Percentiles rank a stretch among this genome's conserved stretches.
Evolutionary conservation across 768 basidiomycete species (phyloP).

Genomic region (Termitomyces sp.): DNA sequence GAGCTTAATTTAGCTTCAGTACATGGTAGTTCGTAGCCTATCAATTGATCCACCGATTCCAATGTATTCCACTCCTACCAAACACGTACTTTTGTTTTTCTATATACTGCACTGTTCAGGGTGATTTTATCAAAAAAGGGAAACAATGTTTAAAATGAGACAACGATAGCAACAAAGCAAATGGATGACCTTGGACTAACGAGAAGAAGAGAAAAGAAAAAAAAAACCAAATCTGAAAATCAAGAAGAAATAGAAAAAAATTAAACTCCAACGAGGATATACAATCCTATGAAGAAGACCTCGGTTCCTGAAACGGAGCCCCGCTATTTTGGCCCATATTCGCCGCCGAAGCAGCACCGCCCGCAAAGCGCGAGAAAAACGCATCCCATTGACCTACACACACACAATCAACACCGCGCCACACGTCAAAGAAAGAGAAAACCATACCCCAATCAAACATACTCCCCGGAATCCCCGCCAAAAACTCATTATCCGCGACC

Average conservation of each 20-base stretch:
- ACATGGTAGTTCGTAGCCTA: background rate
- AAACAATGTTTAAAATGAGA: background rate
- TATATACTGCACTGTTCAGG: background rate
- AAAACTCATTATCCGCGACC: slow-evolving; percentile 58
- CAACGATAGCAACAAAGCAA: background rate
- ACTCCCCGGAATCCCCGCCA: slow-evolving; percentile 75
- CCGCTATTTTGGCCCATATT: slow-evolving; percentile 18
- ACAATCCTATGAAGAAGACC: slow-evolving; percentile 10
- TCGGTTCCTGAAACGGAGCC: slow-evolving; percentile 13
- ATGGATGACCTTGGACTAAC: background rate
- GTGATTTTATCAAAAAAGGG: background rate
- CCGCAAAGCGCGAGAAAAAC: slow-evolving; percentile 63
- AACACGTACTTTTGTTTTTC: background rate
- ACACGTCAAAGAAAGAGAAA: slow-evolving; percentile 3
- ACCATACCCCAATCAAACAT: slow-evolving; percentile 84
- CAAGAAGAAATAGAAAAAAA: background rate
- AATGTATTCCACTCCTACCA: background rate
- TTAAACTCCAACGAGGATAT: too few species aligned
- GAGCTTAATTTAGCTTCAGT: background rate
- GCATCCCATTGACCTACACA: slow-evolving; percentile 72
- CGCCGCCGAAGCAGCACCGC: slow-evolving; percentile 9
- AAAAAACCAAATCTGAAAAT: background rate
- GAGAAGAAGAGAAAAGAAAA: background rate
- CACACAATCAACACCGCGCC: background rate
- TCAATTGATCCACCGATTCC: background rate